Conservation (phyloP, 23 red algal genomes). For the Gracilariopsis chorda region DNA sequence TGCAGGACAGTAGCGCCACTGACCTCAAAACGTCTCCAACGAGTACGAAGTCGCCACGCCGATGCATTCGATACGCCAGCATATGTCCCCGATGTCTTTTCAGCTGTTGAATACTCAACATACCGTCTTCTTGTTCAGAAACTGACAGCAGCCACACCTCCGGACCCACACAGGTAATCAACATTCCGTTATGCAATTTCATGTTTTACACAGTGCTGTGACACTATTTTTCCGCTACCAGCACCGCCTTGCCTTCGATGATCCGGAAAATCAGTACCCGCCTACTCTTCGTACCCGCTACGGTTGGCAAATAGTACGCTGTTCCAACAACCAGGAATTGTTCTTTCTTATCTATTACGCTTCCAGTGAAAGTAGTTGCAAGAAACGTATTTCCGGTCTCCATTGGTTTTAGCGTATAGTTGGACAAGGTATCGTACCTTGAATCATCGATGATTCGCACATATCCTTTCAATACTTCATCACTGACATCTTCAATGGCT, state of each 20-base stretch:
- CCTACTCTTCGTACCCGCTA: slow-evolving; percentile 68
- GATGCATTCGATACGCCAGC: slow-evolving; percentile 54
- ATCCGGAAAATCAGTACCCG: slow-evolving; percentile 77
- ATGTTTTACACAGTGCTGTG: slow-evolving; percentile 76
- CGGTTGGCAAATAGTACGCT: slow-evolving; percentile 48
- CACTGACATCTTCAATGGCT: slow-evolving; percentile 44
- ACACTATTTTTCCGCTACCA: slow-evolving; percentile 64
- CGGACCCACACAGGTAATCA: slow-evolving; percentile 74
- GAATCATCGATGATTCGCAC: slow-evolving; percentile 82
- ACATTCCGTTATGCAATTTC: slow-evolving; percentile 56
- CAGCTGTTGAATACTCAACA: slow-evolving; percentile 25
- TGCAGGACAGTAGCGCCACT: slow-evolving; percentile 62
- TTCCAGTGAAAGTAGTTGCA: slow-evolving; percentile 44
- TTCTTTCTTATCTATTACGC: slow-evolving; percentile 59
- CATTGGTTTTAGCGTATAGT: slow-evolving; percentile 49
- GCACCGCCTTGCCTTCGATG: slow-evolving; percentile 28
- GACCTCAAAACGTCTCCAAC: slow-evolving; percentile 93
- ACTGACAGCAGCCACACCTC: slow-evolving; percentile 64
- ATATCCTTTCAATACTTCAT: slow-evolving; percentile 50
- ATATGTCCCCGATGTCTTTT: slow-evolving; percentile 69
- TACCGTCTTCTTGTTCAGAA: slow-evolving; percentile 52
- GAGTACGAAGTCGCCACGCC: slow-evolving; percentile 83
- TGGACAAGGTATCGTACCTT: slow-evolving; percentile 62
- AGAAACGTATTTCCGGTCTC: slow-evolving; percentile 69
- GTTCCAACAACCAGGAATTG: slow-evolving; percentile 89